Conservation (phyloP, 2,329 filamentous ascomycete species). For the Capronia coronata region DNA sequence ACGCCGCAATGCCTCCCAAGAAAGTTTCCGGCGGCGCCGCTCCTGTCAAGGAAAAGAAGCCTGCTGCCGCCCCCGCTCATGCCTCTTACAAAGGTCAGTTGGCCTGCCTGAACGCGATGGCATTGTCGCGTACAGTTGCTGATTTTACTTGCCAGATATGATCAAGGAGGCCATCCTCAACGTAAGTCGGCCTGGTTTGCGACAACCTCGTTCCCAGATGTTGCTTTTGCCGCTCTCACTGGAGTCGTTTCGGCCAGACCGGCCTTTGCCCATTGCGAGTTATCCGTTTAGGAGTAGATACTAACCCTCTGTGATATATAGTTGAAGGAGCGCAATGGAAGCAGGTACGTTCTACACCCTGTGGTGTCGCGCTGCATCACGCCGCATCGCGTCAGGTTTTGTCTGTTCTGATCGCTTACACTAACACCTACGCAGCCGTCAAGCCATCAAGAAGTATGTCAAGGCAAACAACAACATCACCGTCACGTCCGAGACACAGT, state of each 20-base stretch:
- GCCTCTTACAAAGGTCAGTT: constrained; percentile 61
- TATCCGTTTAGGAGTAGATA: constrained; percentile 15
- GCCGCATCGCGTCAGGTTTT: constrained; percentile 1
- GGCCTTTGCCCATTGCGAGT: not conserved
- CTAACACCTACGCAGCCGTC: constrained; percentile 48
- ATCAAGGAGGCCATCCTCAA: constrained; percentile 65
- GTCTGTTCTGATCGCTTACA: not conserved
- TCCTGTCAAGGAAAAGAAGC: constrained; percentile 46
- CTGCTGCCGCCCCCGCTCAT: constrained; percentile 50
- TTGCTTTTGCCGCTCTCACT: not conserved
- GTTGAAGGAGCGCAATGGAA: constrained; percentile 65
- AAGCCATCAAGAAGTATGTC: constrained; percentile 70
- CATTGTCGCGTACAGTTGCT: constrained; percentile 51
- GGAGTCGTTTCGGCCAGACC: too few relatives aligned
- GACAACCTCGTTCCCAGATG: constrained; percentile 38
- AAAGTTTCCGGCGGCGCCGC: constrained; percentile 49
- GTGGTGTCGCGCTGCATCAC: too few relatives aligned
- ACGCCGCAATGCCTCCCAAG: constrained; percentile 59
- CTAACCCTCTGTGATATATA: constrained; percentile 48
- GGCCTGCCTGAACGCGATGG: constrained; percentile 43
- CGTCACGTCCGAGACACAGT: constrained; percentile 49
- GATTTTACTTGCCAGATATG: constrained; percentile 56
- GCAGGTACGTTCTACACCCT: constrained; percentile 50
- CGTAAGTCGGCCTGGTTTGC: constrained; percentile 54
- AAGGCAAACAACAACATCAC: constrained; percentile 66